These are phyloP conservation scores for Alternaria arbusti DNA, from an alignment of 2,329 filamentous ascomycete species.

Conservation along the genomic window DNA sequence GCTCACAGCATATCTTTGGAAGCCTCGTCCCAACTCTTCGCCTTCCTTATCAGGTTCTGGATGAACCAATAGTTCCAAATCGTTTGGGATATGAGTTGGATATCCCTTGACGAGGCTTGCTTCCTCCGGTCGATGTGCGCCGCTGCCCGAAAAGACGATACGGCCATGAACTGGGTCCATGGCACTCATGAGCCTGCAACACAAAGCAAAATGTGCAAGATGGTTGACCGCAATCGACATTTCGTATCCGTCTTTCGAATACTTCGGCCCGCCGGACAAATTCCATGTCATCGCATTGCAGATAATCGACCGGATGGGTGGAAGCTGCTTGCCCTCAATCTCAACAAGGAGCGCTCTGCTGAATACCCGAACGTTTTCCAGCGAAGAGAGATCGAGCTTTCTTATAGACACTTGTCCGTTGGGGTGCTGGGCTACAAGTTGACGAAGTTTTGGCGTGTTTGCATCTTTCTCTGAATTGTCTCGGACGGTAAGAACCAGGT, in stretches of 20 bases:
- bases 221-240: slow-evolving; percentile 23
- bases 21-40: slow-evolving; percentile 50
- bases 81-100: slow-evolving; percentile 38
- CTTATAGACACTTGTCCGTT: slow-evolving; percentile 14
- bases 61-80: slow-evolving; percentile 48
- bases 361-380: slow-evolving; percentile 20
- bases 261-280: slow-evolving; percentile 12
- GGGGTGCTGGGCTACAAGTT: slow-evolving; percentile 15
- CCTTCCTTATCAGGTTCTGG: slow-evolving; percentile 34
- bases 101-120: slow-evolving; percentile 44
- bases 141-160: slow-evolving; percentile 32
- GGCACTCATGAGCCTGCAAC: slow-evolving; percentile 17
- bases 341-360: slow-evolving; percentile 9
- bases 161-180: slow-evolving; percentile 21
- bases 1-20: slow-evolving; percentile 53
- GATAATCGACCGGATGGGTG: slow-evolving; percentile 25
- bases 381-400: slow-evolving; percentile 22
- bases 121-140: slow-evolving; percentile 50
- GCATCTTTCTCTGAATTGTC: slow-evolving; percentile 18
- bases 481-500: slow-evolving; percentile 27
- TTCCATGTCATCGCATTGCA: slow-evolving; percentile 34
- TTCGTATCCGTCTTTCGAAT: slow-evolving; percentile 27
- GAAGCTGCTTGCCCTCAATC: slow-evolving; percentile 11
- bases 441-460: slow-evolving; percentile 25
- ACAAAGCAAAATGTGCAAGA: slow-evolving; percentile 24